Conservation (phyloP, 2,329 filamentous ascomycete species). For the Sodiomyces alkalinus region DNA sequence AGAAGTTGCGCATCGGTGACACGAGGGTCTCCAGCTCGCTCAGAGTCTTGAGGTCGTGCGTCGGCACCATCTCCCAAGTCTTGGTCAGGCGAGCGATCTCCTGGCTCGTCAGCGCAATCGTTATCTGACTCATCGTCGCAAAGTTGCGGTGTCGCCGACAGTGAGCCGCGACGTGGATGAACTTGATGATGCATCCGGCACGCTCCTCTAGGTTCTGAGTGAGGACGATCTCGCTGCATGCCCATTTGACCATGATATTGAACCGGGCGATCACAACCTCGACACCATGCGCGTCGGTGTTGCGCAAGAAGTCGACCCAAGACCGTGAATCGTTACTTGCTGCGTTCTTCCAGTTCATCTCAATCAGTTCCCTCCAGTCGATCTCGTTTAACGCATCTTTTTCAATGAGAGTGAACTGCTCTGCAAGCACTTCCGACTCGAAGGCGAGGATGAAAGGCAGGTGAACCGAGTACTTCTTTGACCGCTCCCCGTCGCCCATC, state of each 20-base stretch:
- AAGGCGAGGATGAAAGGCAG: constrained; percentile 71
- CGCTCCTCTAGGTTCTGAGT: constrained; percentile 59
- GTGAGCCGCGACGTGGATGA: constrained; percentile 66
- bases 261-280: constrained; percentile 77
- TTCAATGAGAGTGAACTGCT: constrained; percentile 75
- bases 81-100: constrained; percentile 52
- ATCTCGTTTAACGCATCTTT: constrained; percentile 77
- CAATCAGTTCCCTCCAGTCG: constrained; percentile 76
- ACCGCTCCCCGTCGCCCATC: constrained; percentile 13
- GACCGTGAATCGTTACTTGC: constrained; percentile 51
- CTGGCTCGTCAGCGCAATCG: constrained; percentile 60
- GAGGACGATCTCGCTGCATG: constrained; percentile 62
- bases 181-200: constrained; percentile 63
- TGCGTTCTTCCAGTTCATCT: constrained; percentile 66
- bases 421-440: constrained; percentile 62
- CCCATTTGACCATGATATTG: constrained; percentile 82
- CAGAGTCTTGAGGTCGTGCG: constrained; percentile 49
- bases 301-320: constrained; percentile 69
- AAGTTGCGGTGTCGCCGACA: constrained; percentile 67
- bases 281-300: constrained; percentile 57
- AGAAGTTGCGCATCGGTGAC: constrained; percentile 64
- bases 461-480: constrained; percentile 37
- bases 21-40: constrained; percentile 56
- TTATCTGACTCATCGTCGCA: constrained; percentile 68
- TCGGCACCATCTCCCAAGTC: constrained; percentile 59